These are phyloP conservation scores for Entoloma clypeatum DNA, from an alignment of 1,284 basidiomycete species.

Conservation along the genomic window DNA sequence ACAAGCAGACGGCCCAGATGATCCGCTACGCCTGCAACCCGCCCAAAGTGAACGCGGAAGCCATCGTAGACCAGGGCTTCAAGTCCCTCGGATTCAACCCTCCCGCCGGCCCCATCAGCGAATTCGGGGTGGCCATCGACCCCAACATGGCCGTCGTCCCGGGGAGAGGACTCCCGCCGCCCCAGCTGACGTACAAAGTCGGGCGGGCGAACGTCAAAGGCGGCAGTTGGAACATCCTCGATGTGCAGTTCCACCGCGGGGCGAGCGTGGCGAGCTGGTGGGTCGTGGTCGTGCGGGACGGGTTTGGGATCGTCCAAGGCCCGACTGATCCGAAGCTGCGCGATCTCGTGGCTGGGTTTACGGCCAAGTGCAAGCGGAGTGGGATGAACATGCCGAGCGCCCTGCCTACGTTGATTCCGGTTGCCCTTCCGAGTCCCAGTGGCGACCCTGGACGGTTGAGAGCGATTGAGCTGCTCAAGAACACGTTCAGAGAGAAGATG, in stretches of 20 bases:
- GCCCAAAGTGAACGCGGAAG: conserved; percentile 52
- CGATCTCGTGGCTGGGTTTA: conserved; percentile 46
- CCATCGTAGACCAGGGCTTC: conserved; percentile 57
- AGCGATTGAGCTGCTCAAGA: conserved; percentile 40
- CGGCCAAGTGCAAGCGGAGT: conserved; percentile 46
- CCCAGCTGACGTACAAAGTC: conserved; percentile 48
- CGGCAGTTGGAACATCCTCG: conserved; percentile 70
- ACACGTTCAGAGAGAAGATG: conserved; percentile 33
- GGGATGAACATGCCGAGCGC: conserved; percentile 45
- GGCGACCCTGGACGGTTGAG: conserved; percentile 39
- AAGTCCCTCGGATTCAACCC: conserved; percentile 47
- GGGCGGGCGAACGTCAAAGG: conserved; percentile 44
- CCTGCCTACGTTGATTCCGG: conserved; percentile 38
- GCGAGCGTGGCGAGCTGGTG: conserved; percentile 51
- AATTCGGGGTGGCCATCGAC: conserved; percentile 55
- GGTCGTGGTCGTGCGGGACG: conserved; percentile 55
- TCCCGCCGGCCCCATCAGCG: conserved; percentile 31
- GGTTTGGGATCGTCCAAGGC: conserved; percentile 33
- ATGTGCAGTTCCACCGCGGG: conserved; percentile 59
- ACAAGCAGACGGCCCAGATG: conserved; percentile 59
- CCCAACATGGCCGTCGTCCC: conserved; percentile 58
- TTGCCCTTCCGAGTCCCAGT: conserved; percentile 23
- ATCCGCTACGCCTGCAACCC: conserved; percentile 58
- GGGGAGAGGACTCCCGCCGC: conserved; percentile 57
- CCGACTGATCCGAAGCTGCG: conserved; percentile 38